Percentiles rank a stretch among this genome's conserved stretches.
phyloP scores from a whole-genome alignment of 176 grass and related monocot species.

The Triticum monococcum region DNA sequence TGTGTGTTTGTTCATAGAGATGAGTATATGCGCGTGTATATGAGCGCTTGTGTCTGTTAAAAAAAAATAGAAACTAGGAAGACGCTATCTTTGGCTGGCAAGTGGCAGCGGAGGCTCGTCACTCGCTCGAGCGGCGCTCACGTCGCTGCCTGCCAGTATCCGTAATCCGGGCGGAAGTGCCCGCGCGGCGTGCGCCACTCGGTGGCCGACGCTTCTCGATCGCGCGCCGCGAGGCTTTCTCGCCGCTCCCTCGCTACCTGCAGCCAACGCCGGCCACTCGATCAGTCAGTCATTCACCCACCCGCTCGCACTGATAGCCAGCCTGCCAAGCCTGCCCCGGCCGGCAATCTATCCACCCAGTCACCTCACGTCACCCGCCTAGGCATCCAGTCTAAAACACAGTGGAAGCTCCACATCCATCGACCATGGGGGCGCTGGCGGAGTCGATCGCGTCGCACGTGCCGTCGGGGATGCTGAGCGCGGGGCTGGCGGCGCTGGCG shows the following conservation, averaged over 20 bases:
- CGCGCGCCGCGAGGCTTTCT: background rate
- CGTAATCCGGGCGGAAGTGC: slow-evolving; percentile 5
- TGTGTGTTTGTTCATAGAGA: too few relatives aligned
- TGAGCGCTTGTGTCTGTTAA: too few relatives aligned
- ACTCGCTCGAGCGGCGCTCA: background rate
- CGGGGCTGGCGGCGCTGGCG: slow-evolving; percentile 7
- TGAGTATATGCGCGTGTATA: too few relatives aligned
- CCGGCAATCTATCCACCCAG: background rate
- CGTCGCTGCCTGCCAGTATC: background rate
- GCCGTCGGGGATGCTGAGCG: slow-evolving; percentile 29
- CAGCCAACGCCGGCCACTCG: background rate
- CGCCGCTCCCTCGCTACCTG: background rate
- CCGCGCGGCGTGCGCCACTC: background rate
- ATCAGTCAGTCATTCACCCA: background rate
- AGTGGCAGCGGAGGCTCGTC: too few relatives aligned
- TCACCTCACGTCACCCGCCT: background rate
- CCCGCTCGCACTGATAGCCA: background rate
- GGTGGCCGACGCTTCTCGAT: slow-evolving; percentile 16
- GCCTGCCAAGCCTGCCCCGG: background rate
- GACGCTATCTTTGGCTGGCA: too few relatives aligned
- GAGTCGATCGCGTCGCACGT: slow-evolving; percentile 37
- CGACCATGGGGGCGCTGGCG: slow-evolving; percentile 18
- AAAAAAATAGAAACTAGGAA: too few relatives aligned
- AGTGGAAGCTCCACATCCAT: background rate
- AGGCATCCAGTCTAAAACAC: background rate